Evolutionary conservation across 148 eudicot genomes (phyloP).

Genomic region (Arbutus unedo): DNA sequence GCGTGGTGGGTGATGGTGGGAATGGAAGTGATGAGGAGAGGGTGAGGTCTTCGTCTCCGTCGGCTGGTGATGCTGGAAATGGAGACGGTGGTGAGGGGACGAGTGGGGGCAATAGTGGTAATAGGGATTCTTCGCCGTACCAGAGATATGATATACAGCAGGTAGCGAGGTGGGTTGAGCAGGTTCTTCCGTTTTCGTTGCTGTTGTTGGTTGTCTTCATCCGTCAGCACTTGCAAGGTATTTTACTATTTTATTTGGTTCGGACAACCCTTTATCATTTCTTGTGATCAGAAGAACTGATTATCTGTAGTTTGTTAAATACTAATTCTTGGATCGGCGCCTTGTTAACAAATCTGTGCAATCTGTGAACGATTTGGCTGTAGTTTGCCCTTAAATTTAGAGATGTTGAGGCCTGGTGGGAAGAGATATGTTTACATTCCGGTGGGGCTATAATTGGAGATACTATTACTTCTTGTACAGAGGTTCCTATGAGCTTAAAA

Average conservation of each 20-base stretch:
- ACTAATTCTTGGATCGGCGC: neutral
- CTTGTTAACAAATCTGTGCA: neutral
- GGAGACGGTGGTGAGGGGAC: slow-evolving; percentile 19
- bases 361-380: neutral
- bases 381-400: neutral
- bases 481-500: neutral
- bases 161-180: slow-evolving; percentile 48
- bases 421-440: neutral
- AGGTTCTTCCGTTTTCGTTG: slow-evolving; percentile 50
- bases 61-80: neutral
- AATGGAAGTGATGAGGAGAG: slow-evolving; percentile 21
- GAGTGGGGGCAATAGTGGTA: slow-evolving; percentile 5
- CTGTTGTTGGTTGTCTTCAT: slow-evolving; percentile 51
- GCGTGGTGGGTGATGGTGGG: slow-evolving; percentile 7
- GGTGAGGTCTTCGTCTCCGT: slow-evolving; percentile 1
- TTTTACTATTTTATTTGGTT: slow-evolving; percentile 16
- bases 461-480: neutral
- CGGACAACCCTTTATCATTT: neutral
- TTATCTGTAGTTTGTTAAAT: neutral
- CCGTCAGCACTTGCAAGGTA: slow-evolving; percentile 60
- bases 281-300: neutral
- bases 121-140: slow-evolving; percentile 20
- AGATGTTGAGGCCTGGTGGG: neutral
- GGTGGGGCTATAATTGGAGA: neutral
- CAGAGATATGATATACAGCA: slow-evolving; percentile 50